phyloP scores from a whole-genome alignment of 805 yeast species.

The Lachancea kluyveri region DNA sequence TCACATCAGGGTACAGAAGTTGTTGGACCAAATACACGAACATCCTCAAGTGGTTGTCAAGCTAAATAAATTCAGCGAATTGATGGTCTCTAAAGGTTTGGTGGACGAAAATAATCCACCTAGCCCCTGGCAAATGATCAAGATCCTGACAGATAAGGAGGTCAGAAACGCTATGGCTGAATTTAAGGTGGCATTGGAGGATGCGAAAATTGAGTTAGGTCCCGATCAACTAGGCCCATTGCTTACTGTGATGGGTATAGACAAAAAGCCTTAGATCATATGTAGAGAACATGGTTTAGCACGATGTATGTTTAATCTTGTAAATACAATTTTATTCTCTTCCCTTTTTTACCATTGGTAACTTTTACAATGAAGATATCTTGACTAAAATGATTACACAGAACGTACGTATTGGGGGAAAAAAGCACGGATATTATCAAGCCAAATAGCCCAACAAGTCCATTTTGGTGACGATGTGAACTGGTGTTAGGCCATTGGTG shows the following conservation, averaged over 20 bases:
- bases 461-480: slow-evolving; percentile 83
- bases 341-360: too few relatives aligned
- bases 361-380: too few relatives aligned
- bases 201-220: slow-evolving; percentile 22
- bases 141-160: slow-evolving; percentile 24
- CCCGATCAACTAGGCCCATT: slow-evolving; percentile 25
- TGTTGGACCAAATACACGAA: slow-evolving; percentile 20
- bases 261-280: slow-evolving; percentile 12
- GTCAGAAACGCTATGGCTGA: slow-evolving; percentile 21
- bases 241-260: slow-evolving; percentile 24
- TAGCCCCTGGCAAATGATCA: slow-evolving; percentile 22
- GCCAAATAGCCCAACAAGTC: slow-evolving; percentile 57
- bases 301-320: too few relatives aligned
- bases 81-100: slow-evolving; percentile 19
- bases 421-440: too few relatives aligned
- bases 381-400: too few relatives aligned
- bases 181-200: slow-evolving; percentile 20
- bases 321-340: too few relatives aligned
- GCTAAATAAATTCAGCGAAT: slow-evolving; percentile 15
- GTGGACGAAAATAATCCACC: slow-evolving; percentile 14
- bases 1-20: slow-evolving; percentile 21
- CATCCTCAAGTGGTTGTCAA: slow-evolving; percentile 19
- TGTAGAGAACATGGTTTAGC: too few relatives aligned
- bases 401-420: too few relatives aligned
- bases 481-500: slow-evolving; percentile 68